Base-by-base conservation (phyloP, 192 early-diverging fungal species). In the Backusella tarrabulga region DNA sequence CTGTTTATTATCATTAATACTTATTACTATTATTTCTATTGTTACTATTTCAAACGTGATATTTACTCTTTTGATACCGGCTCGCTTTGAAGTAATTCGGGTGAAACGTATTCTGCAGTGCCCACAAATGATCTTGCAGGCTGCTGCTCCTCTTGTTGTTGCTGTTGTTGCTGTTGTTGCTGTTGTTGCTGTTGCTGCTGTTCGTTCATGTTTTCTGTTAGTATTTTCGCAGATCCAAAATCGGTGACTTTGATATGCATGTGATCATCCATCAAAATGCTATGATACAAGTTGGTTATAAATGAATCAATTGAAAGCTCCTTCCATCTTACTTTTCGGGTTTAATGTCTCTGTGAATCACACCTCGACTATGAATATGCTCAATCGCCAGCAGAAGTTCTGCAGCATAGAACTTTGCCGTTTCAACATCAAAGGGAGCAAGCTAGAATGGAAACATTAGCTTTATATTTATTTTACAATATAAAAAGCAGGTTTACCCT, bases 71-170 rank as follows among this genome's bases (percentile, higher is more conserved):
- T 82, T 87, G 91, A 94, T 67, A 94, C 93, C 0, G 91, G 88
- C 54, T 95, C 93, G 79, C 98, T 96, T 26, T 91, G 95, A 34
- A 99, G 86, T 46, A 99, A 86, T 83, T 99, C 98, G 0, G 97
- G 98, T 3, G 96, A 96, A 26, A 97, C 97, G 84, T 99, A 99
- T 88, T 99, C 98, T 15, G 98, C 97, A 5, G 98, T 99, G 36
- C 98, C 98, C 1, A 99, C 98, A 87, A 98, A 98, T 0, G 97
- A 99, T 75, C 93, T 91, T 69, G 93, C 83, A 78, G 46, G 26
- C 79, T 36, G 6, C 32, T 44, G 36, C 29, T 38, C 23, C 29
- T 54, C 34, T 68, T 46, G 23, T n/a, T 60, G 14, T 63, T 71
- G 19, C 17, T 50, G 42, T 38, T 70, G 23, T 41, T 56, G 14